phyloP scores from a whole-genome alignment of 2,329 filamentous ascomycete species.

The Orbilia oligospora region DNA sequence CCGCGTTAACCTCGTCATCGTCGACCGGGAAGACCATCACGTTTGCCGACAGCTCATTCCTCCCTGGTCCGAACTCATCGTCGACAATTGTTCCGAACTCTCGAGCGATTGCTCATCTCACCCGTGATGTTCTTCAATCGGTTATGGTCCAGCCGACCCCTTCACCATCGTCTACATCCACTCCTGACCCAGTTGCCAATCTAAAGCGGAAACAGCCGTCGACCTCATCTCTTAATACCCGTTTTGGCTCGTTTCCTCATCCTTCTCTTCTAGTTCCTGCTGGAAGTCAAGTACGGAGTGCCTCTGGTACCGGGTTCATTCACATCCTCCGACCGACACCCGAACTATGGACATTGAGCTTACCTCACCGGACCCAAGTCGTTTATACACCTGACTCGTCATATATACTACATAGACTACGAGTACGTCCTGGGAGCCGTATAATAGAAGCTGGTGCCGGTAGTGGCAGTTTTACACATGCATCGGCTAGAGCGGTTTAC shows the following conservation, averaged over 20 bases:
- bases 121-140: constrained; percentile 50
- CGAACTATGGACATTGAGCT: constrained; percentile 83
- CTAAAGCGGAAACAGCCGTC: constrained; percentile 55
- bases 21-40: constrained; percentile 15
- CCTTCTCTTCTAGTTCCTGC: constrained; percentile 80
- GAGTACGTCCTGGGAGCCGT: constrained; percentile 79
- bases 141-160: constrained; percentile 44
- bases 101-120: constrained; percentile 57
- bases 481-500: constrained; percentile 81
- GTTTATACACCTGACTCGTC: constrained; percentile 91
- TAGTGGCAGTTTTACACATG: constrained; percentile 87
- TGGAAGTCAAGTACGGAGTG: constrained; percentile 65
- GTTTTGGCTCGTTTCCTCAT: constrained; percentile 91
- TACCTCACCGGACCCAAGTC: constrained; percentile 86
- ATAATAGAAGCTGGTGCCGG: constrained; percentile 86
- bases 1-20: constrained; percentile 12
- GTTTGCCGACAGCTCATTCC: constrained; percentile 51
- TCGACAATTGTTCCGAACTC: constrained; percentile 41
- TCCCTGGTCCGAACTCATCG: constrained; percentile 26
- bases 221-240: constrained; percentile 79
- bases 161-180: constrained; percentile 18
- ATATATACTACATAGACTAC: constrained; percentile 83
- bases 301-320: constrained; percentile 75
- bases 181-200: constrained; percentile 52
- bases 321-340: constrained; percentile 84